Base-by-base conservation (phyloP, 2,329 filamentous ascomycete genomes). In the Boeremia exigua region DNA sequence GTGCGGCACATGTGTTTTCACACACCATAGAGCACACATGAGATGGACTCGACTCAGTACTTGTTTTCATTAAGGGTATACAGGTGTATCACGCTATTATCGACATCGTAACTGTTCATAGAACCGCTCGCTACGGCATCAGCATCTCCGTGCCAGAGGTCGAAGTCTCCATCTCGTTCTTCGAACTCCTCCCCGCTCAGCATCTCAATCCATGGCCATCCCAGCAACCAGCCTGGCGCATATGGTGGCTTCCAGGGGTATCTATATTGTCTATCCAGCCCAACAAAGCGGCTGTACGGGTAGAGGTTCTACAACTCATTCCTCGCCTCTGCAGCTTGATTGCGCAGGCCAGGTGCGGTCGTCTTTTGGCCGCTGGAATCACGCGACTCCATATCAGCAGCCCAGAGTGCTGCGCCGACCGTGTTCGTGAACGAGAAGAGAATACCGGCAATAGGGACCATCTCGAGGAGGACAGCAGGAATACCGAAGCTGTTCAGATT, bases 341-440 rank as follows among this genome's bases (percentile, higher is more conserved):
- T 61, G 34, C 73, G 71, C 15, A 77, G 65, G 34, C 68, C 71
- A 1, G 73, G 73, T 1, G 74, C 73, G 2, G 73, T 76, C 2
- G 68, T 72, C 51, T 61, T 62, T 23, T 62, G 59, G 4, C 63
- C 57, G 29, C 54, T 60, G 7, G 56, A 44, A 23, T 48, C 60
- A 17, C 52, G 54, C 50, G 71, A 54, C 74, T 96, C 92, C 55
- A 96, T 85, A 74, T 96, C 92, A 15, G 91, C 90, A 36, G 94
- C 93, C 92, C 92, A 97, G n/a, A 98, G 79, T 7, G 94, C 94
- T 49, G 93, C 94, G 7, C 92, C 94, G 55, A 96, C 92, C 1
- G 91, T 89, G 74, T 96, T 97, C 14, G 92, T 96, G 74, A 96
- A 97, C 0, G 89, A 84, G 70, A 96, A 96, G 58, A 94, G 82